Conservation (phyloP, 2,329 filamentous ascomycete genomes). For the Apiospora saccharicola region DNA sequence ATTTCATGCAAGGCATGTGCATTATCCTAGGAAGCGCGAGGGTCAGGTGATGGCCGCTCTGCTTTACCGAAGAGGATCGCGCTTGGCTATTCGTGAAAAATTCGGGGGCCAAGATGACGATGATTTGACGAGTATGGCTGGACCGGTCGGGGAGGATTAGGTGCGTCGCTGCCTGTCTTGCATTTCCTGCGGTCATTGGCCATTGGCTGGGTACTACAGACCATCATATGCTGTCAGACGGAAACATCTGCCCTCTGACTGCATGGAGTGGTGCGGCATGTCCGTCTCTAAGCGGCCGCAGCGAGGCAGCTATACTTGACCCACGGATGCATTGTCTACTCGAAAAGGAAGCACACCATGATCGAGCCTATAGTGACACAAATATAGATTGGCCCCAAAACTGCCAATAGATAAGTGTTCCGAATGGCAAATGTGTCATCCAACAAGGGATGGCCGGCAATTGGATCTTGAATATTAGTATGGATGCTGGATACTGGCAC, state of each 20-base stretch:
- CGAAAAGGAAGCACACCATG: neutral
- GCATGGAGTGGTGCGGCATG: neutral
- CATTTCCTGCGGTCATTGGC: neutral
- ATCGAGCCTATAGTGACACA: neutral
- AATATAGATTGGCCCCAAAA: neutral
- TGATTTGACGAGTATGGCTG: neutral
- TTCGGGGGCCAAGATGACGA: neutral
- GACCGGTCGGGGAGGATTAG: neutral
- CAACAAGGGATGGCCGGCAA: too few species aligned
- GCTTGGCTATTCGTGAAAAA: neutral
- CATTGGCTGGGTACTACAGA: neutral
- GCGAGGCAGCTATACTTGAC: neutral
- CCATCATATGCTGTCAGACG: neutral
- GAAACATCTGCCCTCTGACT: constrained; percentile 8
- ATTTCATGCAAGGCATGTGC: neutral
- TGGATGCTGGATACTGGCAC: too few species aligned
- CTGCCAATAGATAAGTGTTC: neutral
- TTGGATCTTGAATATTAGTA: neutral
- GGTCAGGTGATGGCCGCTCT: neutral
- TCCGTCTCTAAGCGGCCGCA: neutral
- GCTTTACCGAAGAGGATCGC: neutral
- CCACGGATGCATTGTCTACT: neutral
- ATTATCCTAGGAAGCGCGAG: neutral
- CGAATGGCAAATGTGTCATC: too few species aligned
- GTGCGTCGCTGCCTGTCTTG: neutral